Conservation (phyloP, 2,329 filamentous ascomycete genomes). For the Teratosphaeria zuluensis region DNA sequence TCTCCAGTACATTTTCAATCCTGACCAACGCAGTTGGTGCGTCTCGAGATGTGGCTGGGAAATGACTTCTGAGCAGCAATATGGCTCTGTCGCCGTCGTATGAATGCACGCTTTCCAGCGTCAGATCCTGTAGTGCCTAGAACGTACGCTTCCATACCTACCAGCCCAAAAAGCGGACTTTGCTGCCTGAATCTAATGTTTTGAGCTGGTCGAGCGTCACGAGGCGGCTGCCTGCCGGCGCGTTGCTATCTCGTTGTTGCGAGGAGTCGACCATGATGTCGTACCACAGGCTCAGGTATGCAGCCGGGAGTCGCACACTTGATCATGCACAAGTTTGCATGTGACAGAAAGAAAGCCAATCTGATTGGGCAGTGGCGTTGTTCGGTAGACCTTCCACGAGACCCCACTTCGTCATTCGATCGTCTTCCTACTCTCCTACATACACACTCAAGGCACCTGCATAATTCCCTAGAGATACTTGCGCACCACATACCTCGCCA, state of each 20-base stretch:
- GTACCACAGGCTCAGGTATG: not conserved
- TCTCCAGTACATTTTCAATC: conserved; percentile 59
- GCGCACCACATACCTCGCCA: not conserved
- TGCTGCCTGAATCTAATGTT: conserved; percentile 43
- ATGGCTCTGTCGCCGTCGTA: conserved; percentile 50
- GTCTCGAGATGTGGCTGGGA: conserved; percentile 35
- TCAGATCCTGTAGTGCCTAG: not conserved
- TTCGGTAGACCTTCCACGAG: not conserved
- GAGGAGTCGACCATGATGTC: not conserved
- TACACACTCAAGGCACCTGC: not conserved
- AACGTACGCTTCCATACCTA: conserved; percentile 39
- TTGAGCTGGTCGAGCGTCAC: conserved; percentile 42
- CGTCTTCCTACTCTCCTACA: not conserved
- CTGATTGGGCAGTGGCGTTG: not conserved
- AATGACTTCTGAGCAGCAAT: conserved; percentile 60
- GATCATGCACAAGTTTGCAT: not conserved
- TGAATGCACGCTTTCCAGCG: conserved; percentile 43
- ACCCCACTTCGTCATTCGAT: not conserved
- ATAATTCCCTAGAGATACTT: not conserved
- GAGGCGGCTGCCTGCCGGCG: conserved; percentile 46
- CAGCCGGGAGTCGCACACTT: not conserved
- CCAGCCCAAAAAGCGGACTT: conserved; percentile 90
- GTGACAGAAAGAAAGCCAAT: not conserved
- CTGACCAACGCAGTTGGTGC: conserved; percentile 51
- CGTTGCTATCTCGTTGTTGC: not conserved